phyloP scores from a whole-genome alignment of 768 basidiomycete genomes.

The Lactifluus rugatus region DNA sequence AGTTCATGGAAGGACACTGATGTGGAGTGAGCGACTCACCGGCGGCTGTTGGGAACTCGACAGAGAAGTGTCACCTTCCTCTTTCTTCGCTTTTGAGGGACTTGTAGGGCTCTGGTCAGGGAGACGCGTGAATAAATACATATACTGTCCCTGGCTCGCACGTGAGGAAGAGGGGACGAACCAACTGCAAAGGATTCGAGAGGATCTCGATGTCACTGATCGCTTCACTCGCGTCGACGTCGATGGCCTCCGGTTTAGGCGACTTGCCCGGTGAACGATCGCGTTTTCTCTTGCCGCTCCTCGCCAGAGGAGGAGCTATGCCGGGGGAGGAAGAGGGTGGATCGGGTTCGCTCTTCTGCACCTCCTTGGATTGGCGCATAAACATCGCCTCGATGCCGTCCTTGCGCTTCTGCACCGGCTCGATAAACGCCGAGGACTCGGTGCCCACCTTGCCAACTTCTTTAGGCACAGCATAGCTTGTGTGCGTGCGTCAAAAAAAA shows the following conservation, averaged over 20 bases:
- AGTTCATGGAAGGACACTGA: too few relatives aligned
- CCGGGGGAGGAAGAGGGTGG: background rate
- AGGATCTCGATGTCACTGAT: conserved; percentile 15
- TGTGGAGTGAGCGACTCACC: background rate
- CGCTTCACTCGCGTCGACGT: background rate
- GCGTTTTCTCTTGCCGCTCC: conserved; percentile 9
- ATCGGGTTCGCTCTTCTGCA: background rate
- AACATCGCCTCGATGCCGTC: conserved; percentile 86
- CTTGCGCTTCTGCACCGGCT: conserved; percentile 67
- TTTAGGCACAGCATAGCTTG: conserved; percentile 76
- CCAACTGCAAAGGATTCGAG: background rate
- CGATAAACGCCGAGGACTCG: conserved; percentile 73
- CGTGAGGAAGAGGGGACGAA: background rate
- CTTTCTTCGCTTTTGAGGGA: background rate
- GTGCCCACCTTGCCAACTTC: conserved; percentile 88
- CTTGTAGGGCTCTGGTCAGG: background rate
- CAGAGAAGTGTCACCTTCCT: background rate
- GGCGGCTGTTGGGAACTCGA: background rate
- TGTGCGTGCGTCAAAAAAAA: background rate
- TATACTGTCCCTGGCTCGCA: background rate
- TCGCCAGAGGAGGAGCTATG: background rate
- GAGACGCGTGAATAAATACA: background rate
- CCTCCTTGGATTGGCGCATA: conserved; percentile 42
- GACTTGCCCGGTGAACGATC: background rate
- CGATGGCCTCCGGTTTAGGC: background rate